Evolutionary conservation across 2,329 filamentous ascomycete species (phyloP).

Genomic region (Aspergillus sp.): DNA sequence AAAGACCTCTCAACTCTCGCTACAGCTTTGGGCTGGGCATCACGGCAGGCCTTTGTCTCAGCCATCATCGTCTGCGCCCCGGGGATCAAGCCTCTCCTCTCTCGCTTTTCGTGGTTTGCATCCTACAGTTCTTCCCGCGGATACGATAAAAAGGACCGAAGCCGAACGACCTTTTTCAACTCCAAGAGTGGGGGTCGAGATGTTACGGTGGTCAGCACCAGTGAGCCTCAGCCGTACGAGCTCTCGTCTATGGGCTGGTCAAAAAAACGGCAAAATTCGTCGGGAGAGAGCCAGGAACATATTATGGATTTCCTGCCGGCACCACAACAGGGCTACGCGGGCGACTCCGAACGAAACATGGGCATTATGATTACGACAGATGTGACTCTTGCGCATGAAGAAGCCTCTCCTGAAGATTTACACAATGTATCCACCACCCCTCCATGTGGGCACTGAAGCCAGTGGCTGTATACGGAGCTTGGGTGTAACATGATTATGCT

Average conservation of each 20-base stretch:
- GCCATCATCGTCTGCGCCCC: slow-evolving; percentile 21
- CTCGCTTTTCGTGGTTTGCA: slow-evolving; percentile 13
- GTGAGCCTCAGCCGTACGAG: slow-evolving; percentile 12
- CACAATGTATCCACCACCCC: neutral
- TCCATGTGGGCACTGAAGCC: neutral
- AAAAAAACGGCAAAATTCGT: neutral
- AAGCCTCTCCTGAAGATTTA: neutral
- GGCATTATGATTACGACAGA: slow-evolving; percentile 18
- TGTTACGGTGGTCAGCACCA: neutral
- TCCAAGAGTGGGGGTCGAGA: slow-evolving; percentile 12
- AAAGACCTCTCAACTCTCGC: slow-evolving; percentile 17
- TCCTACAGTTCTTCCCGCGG: slow-evolving; percentile 1
- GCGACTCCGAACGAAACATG: neutral
- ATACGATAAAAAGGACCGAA: neutral
- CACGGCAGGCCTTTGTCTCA: slow-evolving; percentile 21
- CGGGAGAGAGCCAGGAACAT: slow-evolving; percentile 18
- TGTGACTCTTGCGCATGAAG: slow-evolving; percentile 14
- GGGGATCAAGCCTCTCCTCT: slow-evolving; percentile 21
- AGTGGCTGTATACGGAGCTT: no score
- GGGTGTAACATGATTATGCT: no score
- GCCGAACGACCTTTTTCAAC: slow-evolving; percentile 5
- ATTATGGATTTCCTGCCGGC: slow-evolving; percentile 7
- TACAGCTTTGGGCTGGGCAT: slow-evolving; percentile 22
- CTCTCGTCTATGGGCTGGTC: neutral
- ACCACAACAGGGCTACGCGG: neutral